Evolutionary conservation across 140 eudicot genomes (phyloP).

Genomic region (Senecio squalidus): DNA sequence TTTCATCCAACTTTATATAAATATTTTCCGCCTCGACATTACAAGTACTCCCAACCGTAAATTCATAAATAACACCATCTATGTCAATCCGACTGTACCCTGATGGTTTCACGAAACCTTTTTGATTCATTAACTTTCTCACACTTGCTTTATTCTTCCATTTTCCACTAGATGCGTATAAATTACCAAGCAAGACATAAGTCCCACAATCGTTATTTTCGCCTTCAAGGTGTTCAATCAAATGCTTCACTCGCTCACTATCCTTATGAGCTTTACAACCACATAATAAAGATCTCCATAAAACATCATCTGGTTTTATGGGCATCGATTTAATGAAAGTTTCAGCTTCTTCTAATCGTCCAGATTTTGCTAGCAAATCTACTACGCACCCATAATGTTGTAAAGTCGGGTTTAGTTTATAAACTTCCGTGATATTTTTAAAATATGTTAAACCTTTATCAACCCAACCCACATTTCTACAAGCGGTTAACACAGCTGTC

Average conservation of each 20-base stretch:
- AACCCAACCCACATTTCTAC: constrained; percentile 45
- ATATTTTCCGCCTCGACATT: constrained; percentile 32
- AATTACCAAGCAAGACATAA: constrained; percentile 30
- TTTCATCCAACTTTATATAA: constrained; percentile 29
- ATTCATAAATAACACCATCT: constrained; percentile 28
- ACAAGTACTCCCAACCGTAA: constrained; percentile 42
- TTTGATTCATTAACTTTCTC: constrained; percentile 35
- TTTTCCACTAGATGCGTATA: constrained; percentile 38
- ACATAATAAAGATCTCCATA: constrained; percentile 43
- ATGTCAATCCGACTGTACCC: constrained; percentile 44
- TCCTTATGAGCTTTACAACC: constrained; percentile 44
- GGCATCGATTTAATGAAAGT: constrained; percentile 35
- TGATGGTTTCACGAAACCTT: constrained; percentile 39
- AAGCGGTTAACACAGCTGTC: constrained; percentile 41
- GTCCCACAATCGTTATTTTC: constrained; percentile 31
- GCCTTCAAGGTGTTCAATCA: constrained; percentile 31
- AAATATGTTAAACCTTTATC: constrained; percentile 31
- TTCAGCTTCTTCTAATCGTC: constrained; percentile 41
- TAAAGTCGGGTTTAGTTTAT: constrained; percentile 38
- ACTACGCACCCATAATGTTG: constrained; percentile 52
- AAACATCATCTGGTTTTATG: constrained; percentile 29
- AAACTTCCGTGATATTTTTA: constrained; percentile 20
- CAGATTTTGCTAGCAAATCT: constrained; percentile 45
- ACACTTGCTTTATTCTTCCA: constrained; percentile 43
- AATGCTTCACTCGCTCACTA: constrained; percentile 28